Evolutionary conservation across 2,329 filamentous ascomycete species (phyloP).

Genomic region (Pestalotiopsis sp.): DNA sequence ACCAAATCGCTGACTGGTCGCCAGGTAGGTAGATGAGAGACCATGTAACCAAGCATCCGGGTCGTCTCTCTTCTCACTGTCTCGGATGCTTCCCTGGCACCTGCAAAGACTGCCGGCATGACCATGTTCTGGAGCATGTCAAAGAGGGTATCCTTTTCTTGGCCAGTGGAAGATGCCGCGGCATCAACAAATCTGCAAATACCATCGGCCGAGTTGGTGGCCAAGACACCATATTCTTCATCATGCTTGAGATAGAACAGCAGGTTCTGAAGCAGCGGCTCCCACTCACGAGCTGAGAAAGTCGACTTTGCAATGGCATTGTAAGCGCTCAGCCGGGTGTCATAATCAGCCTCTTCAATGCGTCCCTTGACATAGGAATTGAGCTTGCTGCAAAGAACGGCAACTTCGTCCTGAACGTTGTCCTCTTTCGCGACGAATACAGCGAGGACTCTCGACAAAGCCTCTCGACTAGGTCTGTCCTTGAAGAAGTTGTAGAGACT

Average conservation of each 20-base stretch:
- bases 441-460: constrained; percentile 72
- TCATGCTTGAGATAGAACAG: constrained; percentile 84
- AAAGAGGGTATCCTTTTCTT: constrained; percentile 52
- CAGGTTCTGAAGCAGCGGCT: constrained; percentile 85
- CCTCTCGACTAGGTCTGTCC: constrained; percentile 74
- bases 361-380: constrained; percentile 76
- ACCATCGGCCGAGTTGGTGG: constrained; percentile 77
- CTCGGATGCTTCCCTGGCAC: constrained; percentile 78
- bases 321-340: constrained; percentile 78
- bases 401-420: constrained; percentile 59
- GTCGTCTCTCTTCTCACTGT: constrained; percentile 83
- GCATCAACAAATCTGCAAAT: constrained; percentile 78
- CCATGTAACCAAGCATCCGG: constrained; percentile 75
- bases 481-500: constrained; percentile 90
- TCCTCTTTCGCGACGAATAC: constrained; percentile 69
- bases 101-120: constrained; percentile 75
- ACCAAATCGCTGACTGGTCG: constrained; percentile 73
- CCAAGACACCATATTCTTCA: constrained; percentile 84
- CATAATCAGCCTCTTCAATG: constrained; percentile 87
- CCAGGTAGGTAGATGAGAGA: constrained; percentile 72
- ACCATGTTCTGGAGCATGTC: constrained; percentile 65
- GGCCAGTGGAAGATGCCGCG: constrained; percentile 45
- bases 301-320: constrained; percentile 64
- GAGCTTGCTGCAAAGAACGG: constrained; percentile 73
- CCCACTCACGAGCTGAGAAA: constrained; percentile 77